Conservation (phyloP, 805 yeast species). For the Schizosaccharomyces osmophilus region DNA sequence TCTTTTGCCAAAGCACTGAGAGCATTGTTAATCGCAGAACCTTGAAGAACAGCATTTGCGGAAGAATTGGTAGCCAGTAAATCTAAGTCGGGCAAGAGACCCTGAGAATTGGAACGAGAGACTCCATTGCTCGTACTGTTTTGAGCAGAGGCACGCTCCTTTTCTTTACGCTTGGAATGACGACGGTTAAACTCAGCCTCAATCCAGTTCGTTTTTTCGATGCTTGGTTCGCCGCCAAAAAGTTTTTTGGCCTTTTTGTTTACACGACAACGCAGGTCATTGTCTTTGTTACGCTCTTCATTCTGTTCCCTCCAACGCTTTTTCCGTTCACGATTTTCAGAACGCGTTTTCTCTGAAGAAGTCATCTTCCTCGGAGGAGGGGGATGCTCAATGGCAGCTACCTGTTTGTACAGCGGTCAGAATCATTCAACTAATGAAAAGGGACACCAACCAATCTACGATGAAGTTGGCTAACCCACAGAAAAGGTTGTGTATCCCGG, state of each 20-base stretch:
- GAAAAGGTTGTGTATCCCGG: no score
- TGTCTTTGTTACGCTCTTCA: slow-evolving; percentile 59
- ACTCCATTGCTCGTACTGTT: background rate
- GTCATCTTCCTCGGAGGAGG: slow-evolving; percentile 1
- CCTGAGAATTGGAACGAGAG: background rate
- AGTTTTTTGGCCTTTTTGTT: slow-evolving; percentile 41
- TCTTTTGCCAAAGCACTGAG: background rate
- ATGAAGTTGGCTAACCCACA: no score
- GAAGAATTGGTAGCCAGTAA: background rate
- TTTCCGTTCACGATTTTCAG: slow-evolving; percentile 54
- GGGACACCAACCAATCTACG: no score
- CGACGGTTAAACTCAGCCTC: slow-evolving; percentile 46
- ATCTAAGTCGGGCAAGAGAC: background rate
- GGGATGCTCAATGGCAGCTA: background rate
- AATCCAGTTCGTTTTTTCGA: slow-evolving; percentile 39
- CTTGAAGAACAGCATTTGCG: background rate
- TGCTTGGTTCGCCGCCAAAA: slow-evolving; percentile 37
- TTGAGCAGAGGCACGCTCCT: background rate
- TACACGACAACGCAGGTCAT: slow-evolving; percentile 60
- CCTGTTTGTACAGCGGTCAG: background rate
- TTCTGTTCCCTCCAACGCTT: slow-evolving; percentile 68
- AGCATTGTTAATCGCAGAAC: background rate
- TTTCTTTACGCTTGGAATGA: slow-evolving; percentile 25
- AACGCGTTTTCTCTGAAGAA: slow-evolving; percentile 3
- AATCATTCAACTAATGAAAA: background rate